Conservation (phyloP, 495 filamentous ascomycete genomes). For the Parmelia sp. region DNA sequence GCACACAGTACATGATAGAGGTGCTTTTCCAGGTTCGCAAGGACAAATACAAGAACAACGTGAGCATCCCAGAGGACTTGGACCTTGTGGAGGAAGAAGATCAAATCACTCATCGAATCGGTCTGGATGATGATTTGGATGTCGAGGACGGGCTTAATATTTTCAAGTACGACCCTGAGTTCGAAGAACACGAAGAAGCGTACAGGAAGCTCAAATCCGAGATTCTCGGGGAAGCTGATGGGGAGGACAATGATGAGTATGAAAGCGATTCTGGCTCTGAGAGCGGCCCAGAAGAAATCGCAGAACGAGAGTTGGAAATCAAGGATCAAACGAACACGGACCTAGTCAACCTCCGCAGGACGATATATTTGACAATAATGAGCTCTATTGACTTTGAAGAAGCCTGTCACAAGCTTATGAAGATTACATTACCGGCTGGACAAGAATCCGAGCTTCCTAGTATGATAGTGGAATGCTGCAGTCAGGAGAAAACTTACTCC, state of each 20-base stretch:
- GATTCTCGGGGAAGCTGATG: constrained; percentile 82
- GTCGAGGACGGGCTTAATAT: constrained; percentile 82
- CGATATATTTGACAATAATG: constrained; percentile 97
- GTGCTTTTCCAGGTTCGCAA: constrained; percentile 95
- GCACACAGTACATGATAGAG: constrained; percentile 98
- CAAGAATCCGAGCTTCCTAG: constrained; percentile 84
- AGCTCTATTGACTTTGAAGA: constrained; percentile 91
- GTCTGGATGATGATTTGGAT: constrained; percentile 74
- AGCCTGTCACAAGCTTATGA: constrained; percentile 91
- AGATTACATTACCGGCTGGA: constrained; percentile 79
- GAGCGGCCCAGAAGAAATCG: constrained; percentile 64
- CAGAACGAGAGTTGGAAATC: constrained; percentile 77
- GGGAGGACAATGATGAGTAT: constrained; percentile 56
- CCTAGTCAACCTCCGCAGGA: constrained; percentile 84
- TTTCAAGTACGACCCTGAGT: constrained; percentile 89
- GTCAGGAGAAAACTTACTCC: constrained; percentile 89
- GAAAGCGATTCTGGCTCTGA: constrained; percentile 68
- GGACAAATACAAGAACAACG: constrained; percentile 93
- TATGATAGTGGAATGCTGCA: constrained; percentile 95
- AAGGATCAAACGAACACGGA: constrained; percentile 96
- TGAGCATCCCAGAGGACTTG: constrained; percentile 81
- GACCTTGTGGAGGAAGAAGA: constrained; percentile 97
- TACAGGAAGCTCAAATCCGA: constrained; percentile 87
- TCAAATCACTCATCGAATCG: constrained; percentile 81
- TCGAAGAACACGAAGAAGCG: constrained; percentile 82